Conservation (phyloP, 768 basidiomycete species). For the Leccinum barrowsii region DNA sequence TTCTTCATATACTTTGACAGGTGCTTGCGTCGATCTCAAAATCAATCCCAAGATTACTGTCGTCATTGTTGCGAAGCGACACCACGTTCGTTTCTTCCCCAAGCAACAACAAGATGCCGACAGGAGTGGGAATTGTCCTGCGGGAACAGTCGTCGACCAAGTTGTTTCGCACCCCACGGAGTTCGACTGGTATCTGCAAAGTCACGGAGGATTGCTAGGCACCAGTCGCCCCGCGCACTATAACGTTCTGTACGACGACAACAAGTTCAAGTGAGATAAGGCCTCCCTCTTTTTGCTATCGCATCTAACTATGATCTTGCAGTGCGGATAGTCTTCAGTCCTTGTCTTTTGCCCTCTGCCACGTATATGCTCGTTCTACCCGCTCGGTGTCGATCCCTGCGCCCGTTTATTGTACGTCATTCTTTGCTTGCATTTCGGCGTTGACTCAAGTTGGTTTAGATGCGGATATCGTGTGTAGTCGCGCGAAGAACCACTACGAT, state of each 20-base stretch:
- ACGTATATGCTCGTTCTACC: constrained; percentile 77
- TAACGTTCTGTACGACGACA: constrained; percentile 43
- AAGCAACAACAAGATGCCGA: constrained; percentile 45
- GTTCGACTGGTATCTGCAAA: constrained; percentile 76
- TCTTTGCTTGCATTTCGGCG: not conserved
- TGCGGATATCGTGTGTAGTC: constrained; percentile 72
- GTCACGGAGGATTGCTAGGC: constrained; percentile 73
- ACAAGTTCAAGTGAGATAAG: constrained; percentile 49
- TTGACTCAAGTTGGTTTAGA: constrained; percentile 39
- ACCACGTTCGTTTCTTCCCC: constrained; percentile 54
- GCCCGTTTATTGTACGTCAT: constrained; percentile 68
- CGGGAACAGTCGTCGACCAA: constrained; percentile 75
- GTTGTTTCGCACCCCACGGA: constrained; percentile 69
- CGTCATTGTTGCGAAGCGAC: constrained; percentile 70
- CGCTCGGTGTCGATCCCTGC: constrained; percentile 82
- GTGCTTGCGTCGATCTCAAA: constrained; percentile 54
- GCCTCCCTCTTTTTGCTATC: not conserved
- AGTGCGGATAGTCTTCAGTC: constrained; percentile 69
- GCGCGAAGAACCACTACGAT: constrained; percentile 79
- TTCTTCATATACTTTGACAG: constrained; percentile 34
- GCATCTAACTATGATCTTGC: constrained; percentile 8
- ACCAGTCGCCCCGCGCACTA: constrained; percentile 70
- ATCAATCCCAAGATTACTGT: constrained; percentile 70
- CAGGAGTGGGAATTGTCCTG: constrained; percentile 66
- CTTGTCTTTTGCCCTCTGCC: constrained; percentile 71